Evolutionary conservation across 1,284 basidiomycete species (phyloP).

Genomic region (Phenoliferia sp.): DNA sequence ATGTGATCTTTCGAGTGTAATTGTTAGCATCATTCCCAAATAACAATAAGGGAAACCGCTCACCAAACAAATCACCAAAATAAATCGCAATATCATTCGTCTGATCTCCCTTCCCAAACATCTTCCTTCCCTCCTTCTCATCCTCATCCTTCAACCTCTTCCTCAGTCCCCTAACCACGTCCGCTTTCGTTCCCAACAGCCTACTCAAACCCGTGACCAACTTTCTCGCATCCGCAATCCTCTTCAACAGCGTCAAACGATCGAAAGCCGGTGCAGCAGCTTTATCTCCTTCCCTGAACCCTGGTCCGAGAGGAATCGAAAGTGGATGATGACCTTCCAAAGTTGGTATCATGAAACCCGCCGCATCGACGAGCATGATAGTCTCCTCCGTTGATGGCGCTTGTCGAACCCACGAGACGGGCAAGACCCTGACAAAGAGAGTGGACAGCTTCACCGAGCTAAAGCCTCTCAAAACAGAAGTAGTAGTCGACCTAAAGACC

Average conservation of each 20-base stretch:
- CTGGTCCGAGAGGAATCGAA: background rate
- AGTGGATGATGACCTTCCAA: background rate
- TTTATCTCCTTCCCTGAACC: background rate
- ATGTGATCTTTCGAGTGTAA: constrained; percentile 73
- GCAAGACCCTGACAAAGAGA: constrained; percentile 13
- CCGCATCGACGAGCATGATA: constrained; percentile 28
- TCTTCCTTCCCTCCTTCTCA: background rate
- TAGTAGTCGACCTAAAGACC: constrained; percentile 5
- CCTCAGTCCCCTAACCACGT: constrained; percentile 72
- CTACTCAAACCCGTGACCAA: constrained; percentile 77
- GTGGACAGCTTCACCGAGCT: constrained; percentile 3
- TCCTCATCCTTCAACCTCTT: constrained; percentile 57
- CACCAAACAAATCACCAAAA: constrained; percentile 88
- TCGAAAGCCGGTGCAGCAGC: constrained; percentile 16
- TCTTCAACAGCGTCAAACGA: constrained; percentile 50
- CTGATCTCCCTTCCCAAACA: constrained; percentile 26
- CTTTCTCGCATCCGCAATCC: constrained; percentile 75
- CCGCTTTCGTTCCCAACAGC: constrained; percentile 72
- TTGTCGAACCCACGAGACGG: background rate
- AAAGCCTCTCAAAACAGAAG: constrained; percentile 2
- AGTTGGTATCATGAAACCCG: constrained; percentile 12
- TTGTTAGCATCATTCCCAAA: background rate
- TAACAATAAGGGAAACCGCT: constrained; percentile 22
- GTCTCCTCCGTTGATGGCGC: constrained; percentile 4
- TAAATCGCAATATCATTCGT: constrained; percentile 55